phyloP scores from a whole-genome alignment of 495 filamentous ascomycete species.

The Tuber microsphaerosporum region DNA sequence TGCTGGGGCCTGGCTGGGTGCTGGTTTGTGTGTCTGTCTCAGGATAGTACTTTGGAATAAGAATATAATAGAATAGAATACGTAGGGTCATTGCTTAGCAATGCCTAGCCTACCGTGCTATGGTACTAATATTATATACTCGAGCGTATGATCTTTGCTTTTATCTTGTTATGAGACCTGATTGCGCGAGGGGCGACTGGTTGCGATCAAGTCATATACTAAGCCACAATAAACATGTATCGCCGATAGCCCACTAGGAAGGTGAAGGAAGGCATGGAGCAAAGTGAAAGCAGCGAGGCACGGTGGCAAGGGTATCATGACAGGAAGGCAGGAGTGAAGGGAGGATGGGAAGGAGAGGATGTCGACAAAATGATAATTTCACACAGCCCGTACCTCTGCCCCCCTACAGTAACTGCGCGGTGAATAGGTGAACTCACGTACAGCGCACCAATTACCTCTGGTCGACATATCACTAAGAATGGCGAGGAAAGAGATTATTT shows the following conservation, averaged over 20 bases:
- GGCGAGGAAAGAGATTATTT: background rate
- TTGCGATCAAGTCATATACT: background rate
- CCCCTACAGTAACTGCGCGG: slow-evolving; percentile 1
- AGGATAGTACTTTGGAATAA: background rate
- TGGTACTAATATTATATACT: background rate
- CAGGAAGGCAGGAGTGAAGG: background rate
- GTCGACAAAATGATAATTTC: background rate
- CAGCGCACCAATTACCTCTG: background rate
- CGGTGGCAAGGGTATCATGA: background rate
- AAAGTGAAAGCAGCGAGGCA: background rate
- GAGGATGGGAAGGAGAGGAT: background rate
- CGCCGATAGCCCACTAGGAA: background rate
- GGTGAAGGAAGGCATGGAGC: background rate
- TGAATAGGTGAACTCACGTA: background rate
- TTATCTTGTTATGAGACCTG: background rate
- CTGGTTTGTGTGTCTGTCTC: background rate
- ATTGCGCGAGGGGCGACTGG: background rate
- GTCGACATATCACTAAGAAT: background rate
- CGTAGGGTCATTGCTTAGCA: background rate
- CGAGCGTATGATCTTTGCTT: background rate
- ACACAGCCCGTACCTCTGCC: background rate
- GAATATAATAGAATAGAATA: background rate
- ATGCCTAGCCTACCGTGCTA: background rate
- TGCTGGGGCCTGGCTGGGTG: background rate
- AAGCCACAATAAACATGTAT: background rate